Evolutionary conservation across 2,329 filamentous ascomycete genomes (phyloP).

Genomic region (Fusarium citri): DNA sequence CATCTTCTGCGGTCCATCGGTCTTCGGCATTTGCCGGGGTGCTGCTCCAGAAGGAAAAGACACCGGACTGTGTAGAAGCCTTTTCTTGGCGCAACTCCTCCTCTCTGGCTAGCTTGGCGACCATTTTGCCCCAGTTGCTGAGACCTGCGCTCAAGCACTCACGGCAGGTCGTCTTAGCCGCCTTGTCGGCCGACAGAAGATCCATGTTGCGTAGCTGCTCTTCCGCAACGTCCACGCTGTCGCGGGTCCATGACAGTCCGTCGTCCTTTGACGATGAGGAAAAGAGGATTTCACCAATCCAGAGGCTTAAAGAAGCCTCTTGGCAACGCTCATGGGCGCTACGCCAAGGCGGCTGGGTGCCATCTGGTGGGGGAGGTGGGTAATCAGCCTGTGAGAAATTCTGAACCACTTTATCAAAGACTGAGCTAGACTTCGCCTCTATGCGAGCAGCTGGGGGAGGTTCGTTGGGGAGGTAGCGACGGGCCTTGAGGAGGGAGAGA

Average conservation of each 20-base stretch:
- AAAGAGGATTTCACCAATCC: conserved; percentile 94
- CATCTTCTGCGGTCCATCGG: conserved; percentile 66
- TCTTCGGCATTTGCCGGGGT: conserved; percentile 52
- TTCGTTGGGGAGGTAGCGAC: conserved; percentile 67
- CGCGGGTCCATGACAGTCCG: conserved; percentile 89
- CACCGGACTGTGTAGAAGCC: conserved; percentile 40
- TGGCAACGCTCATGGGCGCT: conserved; percentile 77
- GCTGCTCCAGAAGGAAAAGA: conserved; percentile 55
- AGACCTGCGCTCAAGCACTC: conserved; percentile 83
- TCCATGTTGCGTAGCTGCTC: conserved; percentile 66
- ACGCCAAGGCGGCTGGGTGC: conserved; percentile 74
- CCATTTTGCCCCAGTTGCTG: conserved; percentile 86
- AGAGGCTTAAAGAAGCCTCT: conserved; percentile 86
- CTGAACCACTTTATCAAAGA: conserved; percentile 40
- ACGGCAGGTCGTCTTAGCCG: conserved; percentile 69
- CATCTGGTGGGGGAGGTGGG: conserved; percentile 76
- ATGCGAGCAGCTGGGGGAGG: conserved; percentile 41
- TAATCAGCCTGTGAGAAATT: conserved; percentile 67
- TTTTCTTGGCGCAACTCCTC: conserved; percentile 58
- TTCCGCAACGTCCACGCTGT: conserved; percentile 85
- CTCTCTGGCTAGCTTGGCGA: conserved; percentile 69
- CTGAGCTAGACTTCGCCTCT: conserved; percentile 19
- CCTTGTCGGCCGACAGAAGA: conserved; percentile 41
- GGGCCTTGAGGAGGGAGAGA: conserved; percentile 83
- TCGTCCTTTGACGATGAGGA: conserved; percentile 70